Evolutionary conservation across 2,329 filamentous ascomycete genomes (phyloP), one percentile per base, ranked within the genome.

Genomic region (Aspergillus tamarii): DNA sequence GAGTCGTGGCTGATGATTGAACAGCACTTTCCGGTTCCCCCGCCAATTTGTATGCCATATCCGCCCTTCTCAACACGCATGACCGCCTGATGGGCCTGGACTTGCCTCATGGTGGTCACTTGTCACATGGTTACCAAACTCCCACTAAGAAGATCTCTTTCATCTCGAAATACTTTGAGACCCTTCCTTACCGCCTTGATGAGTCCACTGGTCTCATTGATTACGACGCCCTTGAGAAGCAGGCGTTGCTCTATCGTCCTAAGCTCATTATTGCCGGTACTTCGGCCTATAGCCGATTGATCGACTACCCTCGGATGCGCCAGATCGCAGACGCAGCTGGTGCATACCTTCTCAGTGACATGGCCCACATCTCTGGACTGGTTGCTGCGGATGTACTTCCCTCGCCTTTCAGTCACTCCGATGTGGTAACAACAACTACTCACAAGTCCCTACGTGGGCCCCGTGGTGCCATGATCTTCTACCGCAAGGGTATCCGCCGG

Each of bases 391-490:
- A 90, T 73, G 95, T 97, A 72, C 95, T 98, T 77, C 93, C 94
- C 67, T 94, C 92, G 56, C 95, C 95, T 52, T 99, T 99, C 84
- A 85, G 88, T 68, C 85, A 96, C 80, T 94, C 95, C 70, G 95
- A 99, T 78, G 91, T 99, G 63, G 95, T 99, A 73, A 99, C 95
- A 67, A 99, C 95, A 67, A 99, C 95, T 67, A 99, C 95, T 54
- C 95, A 99, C 89, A 99, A 99, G 88, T 97, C 94, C 61, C 91
- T 99, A 72, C 93, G 95, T 82, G 95, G 95, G 64, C 95, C 95
- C 64, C 93, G 95, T 79, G 95, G 95, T 76, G 95, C 95, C 78
- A 99, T 99, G 95, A 99, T 99, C 84, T 99, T 99, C 88, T 99
- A 94, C 89, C 92, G 95, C 82, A 97, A 96, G 85, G 95, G 95